phyloP scores from a whole-genome alignment of 129 eudicot genomes.

The Silybum marianum region DNA sequence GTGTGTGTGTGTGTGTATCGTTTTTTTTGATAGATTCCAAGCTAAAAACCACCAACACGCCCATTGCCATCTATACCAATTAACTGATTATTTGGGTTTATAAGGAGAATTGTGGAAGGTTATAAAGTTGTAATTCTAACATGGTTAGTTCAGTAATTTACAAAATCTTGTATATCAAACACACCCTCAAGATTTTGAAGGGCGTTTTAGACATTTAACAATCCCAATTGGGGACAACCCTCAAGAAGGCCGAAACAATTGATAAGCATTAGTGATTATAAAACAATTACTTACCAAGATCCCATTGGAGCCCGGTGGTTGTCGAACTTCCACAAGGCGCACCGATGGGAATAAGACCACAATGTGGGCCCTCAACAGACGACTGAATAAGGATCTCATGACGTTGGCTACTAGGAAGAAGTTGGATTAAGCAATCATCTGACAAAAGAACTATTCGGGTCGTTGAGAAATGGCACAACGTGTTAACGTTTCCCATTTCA shows the following conservation, averaged over 20 bases:
- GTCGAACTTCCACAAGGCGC: constrained; percentile 59
- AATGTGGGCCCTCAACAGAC: constrained; percentile 89
- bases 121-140: not conserved
- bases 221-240: not conserved
- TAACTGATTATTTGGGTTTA: not conserved
- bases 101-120: not conserved
- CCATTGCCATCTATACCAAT: not conserved
- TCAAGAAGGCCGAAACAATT: not conserved
- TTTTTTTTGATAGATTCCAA: not conserved
- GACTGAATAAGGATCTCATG: constrained; percentile 67
- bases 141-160: not conserved
- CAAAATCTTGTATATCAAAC: not conserved
- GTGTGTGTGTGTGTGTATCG: too few relatives aligned
- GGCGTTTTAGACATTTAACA: not conserved
- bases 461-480: constrained; percentile 58
- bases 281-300: constrained; percentile 63
- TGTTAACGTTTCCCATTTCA: constrained; percentile 88
- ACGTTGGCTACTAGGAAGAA: constrained; percentile 64
- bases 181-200: not conserved
- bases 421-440: constrained; percentile 84
- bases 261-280: not conserved
- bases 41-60: constrained; percentile 1
- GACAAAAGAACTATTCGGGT: constrained; percentile 70
- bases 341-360: constrained; percentile 92
- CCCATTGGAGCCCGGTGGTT: constrained; percentile 88